Evolutionary conservation across 768 basidiomycete genomes (phyloP).

Genomic region (Phaeotremella fagi): DNA sequence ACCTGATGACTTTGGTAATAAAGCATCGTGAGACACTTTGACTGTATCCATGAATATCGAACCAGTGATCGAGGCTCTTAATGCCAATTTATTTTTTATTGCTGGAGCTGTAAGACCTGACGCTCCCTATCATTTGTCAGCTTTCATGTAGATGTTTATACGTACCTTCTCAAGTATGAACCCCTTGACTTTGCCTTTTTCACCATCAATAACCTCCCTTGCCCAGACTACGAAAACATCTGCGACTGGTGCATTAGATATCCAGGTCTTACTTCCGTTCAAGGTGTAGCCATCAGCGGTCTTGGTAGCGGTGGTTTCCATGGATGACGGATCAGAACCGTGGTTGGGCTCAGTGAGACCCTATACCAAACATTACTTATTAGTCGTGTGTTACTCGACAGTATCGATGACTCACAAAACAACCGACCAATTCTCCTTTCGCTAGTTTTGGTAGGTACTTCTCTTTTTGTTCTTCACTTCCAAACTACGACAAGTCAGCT

Average conservation of each 20-base stretch:
- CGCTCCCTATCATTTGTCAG: constrained; percentile 55
- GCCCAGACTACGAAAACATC: constrained; percentile 95
- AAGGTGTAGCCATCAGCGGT: constrained; percentile 74
- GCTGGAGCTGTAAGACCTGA: constrained; percentile 76
- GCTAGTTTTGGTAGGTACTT: constrained; percentile 86
- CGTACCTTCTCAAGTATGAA: constrained; percentile 84
- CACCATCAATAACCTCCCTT: constrained; percentile 46
- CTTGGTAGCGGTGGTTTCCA: constrained; percentile 89
- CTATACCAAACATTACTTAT: constrained; percentile 50
- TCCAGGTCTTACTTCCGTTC: constrained; percentile 96
- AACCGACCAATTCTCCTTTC: constrained; percentile 79
- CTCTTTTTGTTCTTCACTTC: constrained; percentile 81
- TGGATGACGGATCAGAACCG: constrained; percentile 94
- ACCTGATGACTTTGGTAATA: constrained; percentile 73
- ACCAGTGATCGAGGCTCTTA: constrained; percentile 60
- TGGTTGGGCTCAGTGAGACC: constrained; percentile 95
- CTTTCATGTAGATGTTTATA: background rate
- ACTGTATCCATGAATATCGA: constrained; percentile 86
- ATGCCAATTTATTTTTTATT: constrained; percentile 89
- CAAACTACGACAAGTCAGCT: constrained; percentile 56
- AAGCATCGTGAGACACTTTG: constrained; percentile 62
- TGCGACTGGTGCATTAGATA: constrained; percentile 88
- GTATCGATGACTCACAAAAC: constrained; percentile 65
- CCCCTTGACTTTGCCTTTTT: constrained; percentile 67
- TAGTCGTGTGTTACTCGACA: background rate